Evolutionary conservation across 1,284 basidiomycete genomes (phyloP), one percentile per base, ranked within the genome.

Genomic region (Papiliotrema laurentii): DNA sequence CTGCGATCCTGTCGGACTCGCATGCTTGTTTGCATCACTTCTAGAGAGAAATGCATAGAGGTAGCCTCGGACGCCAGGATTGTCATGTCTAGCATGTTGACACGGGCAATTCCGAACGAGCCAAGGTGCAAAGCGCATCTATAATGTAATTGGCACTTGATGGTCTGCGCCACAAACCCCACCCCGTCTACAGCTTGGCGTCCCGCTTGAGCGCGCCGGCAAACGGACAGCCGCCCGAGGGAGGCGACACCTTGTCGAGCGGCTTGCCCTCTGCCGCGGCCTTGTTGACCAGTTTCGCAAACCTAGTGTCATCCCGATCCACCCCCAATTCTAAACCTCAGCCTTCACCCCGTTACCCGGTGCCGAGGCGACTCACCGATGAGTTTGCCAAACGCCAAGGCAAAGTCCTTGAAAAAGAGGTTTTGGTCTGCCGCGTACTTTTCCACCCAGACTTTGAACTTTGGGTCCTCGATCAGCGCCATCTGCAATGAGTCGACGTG

Each of bases 391-490:
- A 74, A 74, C 6, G 73, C 72, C 47, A 69, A 55, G 16, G 77
- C 63, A 56, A 81, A 81, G 62, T 81, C 76, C 39, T 71, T 63
- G 64, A 77, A 80, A 73, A 81, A 80, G 5, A 74, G 63, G 38
- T 78, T 75, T 55, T 76, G 71, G 67, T 80, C 78, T 38, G 76
- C 76, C 5, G 79, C 78, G 65, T 76, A 75, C 49, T 71, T 71
- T 48, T 75, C 70, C 7, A 77, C 76, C 67, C 68, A 77, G 22
- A 60, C 47, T 25, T 61, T 59, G 66, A 78, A 75, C 48, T 65
- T 53, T 14, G 60, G 45, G 52, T 77, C 75, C 51, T 73, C 64
- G 33, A 75, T 63, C 26, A 76, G 62, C 4, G 73, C 74, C 59
- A 75, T 73, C 65, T 78, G 66, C 13, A 61, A 45, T 14, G 4